A percentile compares a stretch with the other conserved stretches of the same genome.
phyloP scores from a whole-genome alignment of 2,329 filamentous ascomycete species.

The Aspergillus oerlinghausenensis region DNA sequence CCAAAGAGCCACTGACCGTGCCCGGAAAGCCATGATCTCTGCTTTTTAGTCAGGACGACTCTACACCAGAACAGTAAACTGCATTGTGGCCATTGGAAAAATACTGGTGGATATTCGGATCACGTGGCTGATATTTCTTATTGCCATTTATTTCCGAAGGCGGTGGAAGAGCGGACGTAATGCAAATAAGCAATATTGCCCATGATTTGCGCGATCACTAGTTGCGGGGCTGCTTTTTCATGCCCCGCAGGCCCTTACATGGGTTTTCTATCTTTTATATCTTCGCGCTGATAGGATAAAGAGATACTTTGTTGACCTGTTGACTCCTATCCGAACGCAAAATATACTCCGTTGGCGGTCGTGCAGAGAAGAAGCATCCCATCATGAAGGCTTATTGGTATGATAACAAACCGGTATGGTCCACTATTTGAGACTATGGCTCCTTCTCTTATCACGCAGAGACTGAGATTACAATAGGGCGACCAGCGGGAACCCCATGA shows the following conservation, averaged over 20 bases:
- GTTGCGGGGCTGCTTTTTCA: conserved; percentile 28
- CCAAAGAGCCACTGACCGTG: conserved; percentile 24
- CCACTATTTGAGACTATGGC: not conserved
- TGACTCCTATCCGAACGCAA: not conserved
- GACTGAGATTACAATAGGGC: conserved; percentile 54
- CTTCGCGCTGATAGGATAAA: not conserved
- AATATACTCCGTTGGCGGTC: not conserved
- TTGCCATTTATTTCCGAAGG: conserved; percentile 16
- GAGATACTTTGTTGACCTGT: not conserved
- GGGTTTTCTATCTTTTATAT: not conserved
- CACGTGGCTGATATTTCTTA: conserved; percentile 10
- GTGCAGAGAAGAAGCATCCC: conserved; percentile 3
- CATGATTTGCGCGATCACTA: conserved; percentile 23
- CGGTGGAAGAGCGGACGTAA: conserved; percentile 18
- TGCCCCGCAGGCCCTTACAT: conserved; percentile 7
- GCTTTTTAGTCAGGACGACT: not conserved
- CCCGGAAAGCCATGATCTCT: conserved; percentile 33
- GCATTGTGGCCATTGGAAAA: conserved; percentile 2
- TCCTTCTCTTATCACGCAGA: conserved; percentile 2
- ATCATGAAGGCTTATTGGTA: conserved; percentile 69
- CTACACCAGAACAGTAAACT: not conserved
- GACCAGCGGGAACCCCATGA: conserved; percentile 92
- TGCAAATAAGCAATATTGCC: conserved; percentile 2
- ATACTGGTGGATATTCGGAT: conserved; percentile 15
- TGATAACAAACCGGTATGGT: conserved; percentile 58